Base-by-base conservation (phyloP, 1,139 yeast species). In the Hyphopichia buzzinii region DNA sequence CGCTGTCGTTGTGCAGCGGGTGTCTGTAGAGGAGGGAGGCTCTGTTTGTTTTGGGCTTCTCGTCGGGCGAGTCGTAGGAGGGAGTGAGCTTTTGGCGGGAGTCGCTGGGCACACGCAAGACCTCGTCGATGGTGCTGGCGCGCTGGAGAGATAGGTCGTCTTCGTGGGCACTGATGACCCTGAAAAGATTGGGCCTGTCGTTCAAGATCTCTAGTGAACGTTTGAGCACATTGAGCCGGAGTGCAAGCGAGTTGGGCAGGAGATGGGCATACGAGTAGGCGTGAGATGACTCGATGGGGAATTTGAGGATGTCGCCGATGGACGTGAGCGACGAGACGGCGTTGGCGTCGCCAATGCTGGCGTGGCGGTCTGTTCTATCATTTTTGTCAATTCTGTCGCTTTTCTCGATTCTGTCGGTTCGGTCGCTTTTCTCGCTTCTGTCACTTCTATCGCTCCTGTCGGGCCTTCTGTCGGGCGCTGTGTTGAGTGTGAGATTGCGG, bases 231-330 rank as follows among this genome's bases (percentile, higher is more conserved):
- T 82, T 81, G 42, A 87, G 63, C 38, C 96, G 65, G 37, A 86
- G 76, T 0, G 94, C 87, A 39, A 87, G 60, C 2, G 95, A 83
- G 50, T 84, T 84, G 15, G 89, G 92, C 4, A 94, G 82, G 39
- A 85, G 65, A 41, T 84, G 87, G 4, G 94, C 89, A 56, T 86
- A 87, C 0, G 95, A 85, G 52, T 84, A 87, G 2, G 95, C 84
- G 54, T 85, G 92, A 2, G 94, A 77, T 8, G 94, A 84, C 52
- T 84, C 92, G 15, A 81, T 78, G 4, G 95, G 88, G 52, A 84
- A 84, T 47, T 68, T 72, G 24, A 76, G 50, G 23, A 33, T 33
- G 17, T 33, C 16, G 23, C 28, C 21, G 12, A 33, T 21, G 23
- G 23, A 19, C 23, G 23, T 19, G 23, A 19, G 23, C 23, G 6